phyloP scores from a whole-genome alignment of 306 rosid species.

The Macrotyloma uniflorum region DNA sequence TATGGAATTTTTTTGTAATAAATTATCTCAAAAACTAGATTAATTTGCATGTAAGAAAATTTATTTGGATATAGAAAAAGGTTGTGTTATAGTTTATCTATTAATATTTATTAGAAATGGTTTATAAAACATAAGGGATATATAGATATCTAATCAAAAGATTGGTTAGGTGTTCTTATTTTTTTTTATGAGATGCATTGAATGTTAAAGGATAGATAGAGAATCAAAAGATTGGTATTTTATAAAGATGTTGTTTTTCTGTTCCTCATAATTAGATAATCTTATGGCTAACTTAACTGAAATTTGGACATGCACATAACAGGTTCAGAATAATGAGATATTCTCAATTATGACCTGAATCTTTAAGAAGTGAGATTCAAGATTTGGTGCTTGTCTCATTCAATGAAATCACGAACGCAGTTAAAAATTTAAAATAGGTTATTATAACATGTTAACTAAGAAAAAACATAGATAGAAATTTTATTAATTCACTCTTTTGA shows the following conservation, averaged over 20 bases:
- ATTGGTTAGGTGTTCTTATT: too few relatives aligned
- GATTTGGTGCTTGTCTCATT: neutral
- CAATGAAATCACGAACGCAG: neutral
- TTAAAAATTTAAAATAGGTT: neutral
- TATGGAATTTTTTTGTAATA: too few relatives aligned
- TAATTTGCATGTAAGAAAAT: too few relatives aligned
- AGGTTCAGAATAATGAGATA: neutral
- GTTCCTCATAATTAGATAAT: neutral
- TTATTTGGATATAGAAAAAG: too few relatives aligned
- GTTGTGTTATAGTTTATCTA: too few relatives aligned
- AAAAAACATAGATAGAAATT: too few relatives aligned
- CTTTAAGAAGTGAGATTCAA: neutral
- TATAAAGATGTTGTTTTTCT: neutral
- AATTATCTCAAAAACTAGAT: too few relatives aligned
- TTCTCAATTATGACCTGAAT: neutral
- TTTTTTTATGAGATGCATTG: neutral
- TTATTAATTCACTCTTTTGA: too few relatives aligned
- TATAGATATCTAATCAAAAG: too few relatives aligned
- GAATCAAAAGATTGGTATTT: neutral
- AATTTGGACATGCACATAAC: neutral
- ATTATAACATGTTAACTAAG: neutral
- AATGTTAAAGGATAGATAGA: neutral
- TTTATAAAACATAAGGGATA: too few relatives aligned
- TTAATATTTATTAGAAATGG: too few relatives aligned
- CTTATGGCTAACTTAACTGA: neutral